Base-by-base conservation (phyloP, 805 yeast species). In the Teunomyces atbi region DNA sequence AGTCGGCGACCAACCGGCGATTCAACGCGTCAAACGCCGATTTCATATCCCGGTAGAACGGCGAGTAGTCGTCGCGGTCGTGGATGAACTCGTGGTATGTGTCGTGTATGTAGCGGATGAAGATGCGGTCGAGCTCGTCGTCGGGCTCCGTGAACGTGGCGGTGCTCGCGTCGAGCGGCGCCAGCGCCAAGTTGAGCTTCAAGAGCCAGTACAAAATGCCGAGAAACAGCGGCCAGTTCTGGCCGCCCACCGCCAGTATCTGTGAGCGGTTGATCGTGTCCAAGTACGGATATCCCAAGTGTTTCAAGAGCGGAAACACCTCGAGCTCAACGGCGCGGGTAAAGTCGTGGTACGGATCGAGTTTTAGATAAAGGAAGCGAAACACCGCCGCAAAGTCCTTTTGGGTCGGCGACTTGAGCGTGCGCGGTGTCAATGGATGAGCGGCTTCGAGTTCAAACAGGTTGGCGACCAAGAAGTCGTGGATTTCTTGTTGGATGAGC, bases 201-300 rank as follows among this genome's bases (percentile, higher is more conserved):
- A 85, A 81, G 38, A 90, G 61, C 97, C 97, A 90, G 61, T 85
- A 83, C 18, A 90, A 67, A 78, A 91, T 80, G 1, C 94, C 96
- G 35, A 90, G 63, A 53, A 89, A 87, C 6, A 78, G 77, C 10
- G 88, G 89, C 97, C 97, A 90, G 53, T 82, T 83, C 41, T 85
- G 82, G 2, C 96, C 96, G 5, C 96, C 96, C 10, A 89, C 96
- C 0, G 96, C 96, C 32, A 90, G 81, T 32, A 90, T 83, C 60
- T 89, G 95, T 1, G 94, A 84, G 58, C 90, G 84, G 62, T 85
- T 87, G 33, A 91, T 82, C 0, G 87, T 72, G 34, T 86, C 95
- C 47, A 89, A 64, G 61, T 84, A 89, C 1, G 97, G 97, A 57
- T 90, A 90, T 41, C 79, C 79, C 49, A 89, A 62, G 30, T 73